Base-by-base conservation (phyloP, 2,329 filamentous ascomycete species). In the Aspergillus awamori region DNA sequence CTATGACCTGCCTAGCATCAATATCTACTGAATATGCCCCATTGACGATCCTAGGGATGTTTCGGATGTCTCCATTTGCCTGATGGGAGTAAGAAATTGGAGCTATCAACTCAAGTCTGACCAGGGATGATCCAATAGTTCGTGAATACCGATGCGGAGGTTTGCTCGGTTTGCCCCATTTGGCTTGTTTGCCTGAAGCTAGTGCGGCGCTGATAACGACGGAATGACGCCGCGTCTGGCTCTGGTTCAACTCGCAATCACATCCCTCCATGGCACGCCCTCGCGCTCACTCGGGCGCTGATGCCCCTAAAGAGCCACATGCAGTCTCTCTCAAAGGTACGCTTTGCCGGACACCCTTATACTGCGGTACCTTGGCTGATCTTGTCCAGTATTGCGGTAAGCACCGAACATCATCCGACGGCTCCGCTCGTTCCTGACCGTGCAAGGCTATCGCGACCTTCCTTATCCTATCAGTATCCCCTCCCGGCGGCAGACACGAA, bases 251-350 rank as follows among this genome's bases (percentile, higher is more conserved):
- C 24, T 57, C n/a, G 7, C 45, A 47, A 20, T 26, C 51, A 24
- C 17, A 0, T 30, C 41, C 28, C 53, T 45, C 24, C 39, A 81
- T 81, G 79, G 74, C 78, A 66, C 78, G 78, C 30, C 70, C 77
- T 56, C 74, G 79, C 61, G 76, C 78, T 54, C 69, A 75, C 49
- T 80, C 78, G 15, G 70, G 74, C 13, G 77, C 78, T 52, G 80
- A 81, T 47, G 75, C 70, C 52, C 74, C 76, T 13, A 92, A 92
- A 76, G 91, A 93, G 77, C 89, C 90, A 39, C 90, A 93, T 77
- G 87, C 88, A 20, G 86, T 93, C 49, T 93, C 90, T 55, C 80
- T 93, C 57, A 94, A 93, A 81, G 91, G 80, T 81, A 72, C 51
- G 71, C 53, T 62, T 52, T 53, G 51, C 48, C 28, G 38, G 55